A percentile compares a stretch with the other conserved stretches of the same genome.
phyloP scores from a whole-genome alignment of 352 stramenopile genomes.

The Plasmopara viticola region DNA sequence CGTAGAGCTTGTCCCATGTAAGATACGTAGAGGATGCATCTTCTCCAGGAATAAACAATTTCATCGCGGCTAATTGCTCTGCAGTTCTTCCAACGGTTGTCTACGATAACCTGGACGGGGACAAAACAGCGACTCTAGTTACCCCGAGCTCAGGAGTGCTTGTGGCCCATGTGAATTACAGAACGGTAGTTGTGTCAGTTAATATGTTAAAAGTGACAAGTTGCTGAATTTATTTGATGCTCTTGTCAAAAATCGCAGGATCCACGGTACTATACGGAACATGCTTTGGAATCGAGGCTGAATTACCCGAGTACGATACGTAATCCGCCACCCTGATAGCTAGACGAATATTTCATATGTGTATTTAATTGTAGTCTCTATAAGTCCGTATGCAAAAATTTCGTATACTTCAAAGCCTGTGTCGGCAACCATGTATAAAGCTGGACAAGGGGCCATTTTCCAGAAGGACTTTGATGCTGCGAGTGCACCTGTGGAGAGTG shows the following conservation, averaged over 20 bases:
- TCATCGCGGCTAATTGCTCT: not conserved
- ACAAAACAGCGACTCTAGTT: conserved; percentile 28
- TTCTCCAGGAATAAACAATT: not conserved
- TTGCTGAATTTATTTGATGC: not conserved
- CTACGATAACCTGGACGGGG: conserved; percentile 54
- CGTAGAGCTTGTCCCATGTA: conserved; percentile 21
- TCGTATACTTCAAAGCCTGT: conserved; percentile 43
- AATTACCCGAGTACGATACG: conserved; percentile 35
- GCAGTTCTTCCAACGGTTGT: conserved; percentile 40
- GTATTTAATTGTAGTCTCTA: conserved; percentile 17
- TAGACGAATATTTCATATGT: not conserved
- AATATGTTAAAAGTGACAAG: not conserved
- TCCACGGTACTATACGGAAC: conserved; percentile 48
- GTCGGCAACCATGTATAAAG: conserved; percentile 28
- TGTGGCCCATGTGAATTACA: conserved; percentile 45
- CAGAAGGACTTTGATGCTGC: conserved; percentile 40
- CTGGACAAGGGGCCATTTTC: conserved; percentile 33
- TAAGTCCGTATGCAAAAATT: conserved; percentile 36
- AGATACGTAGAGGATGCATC: not conserved
- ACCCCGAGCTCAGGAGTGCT: conserved; percentile 38
- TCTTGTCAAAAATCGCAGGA: conserved; percentile 24
- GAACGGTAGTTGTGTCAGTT: conserved; percentile 22
- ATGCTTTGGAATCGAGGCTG: conserved; percentile 41
- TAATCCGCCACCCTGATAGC: not conserved
- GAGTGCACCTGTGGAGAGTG: conserved; percentile 34